These are phyloP conservation scores for Trametes polyzona DNA, from an alignment of 1,284 basidiomycete species.

Conservation along the genomic window DNA sequence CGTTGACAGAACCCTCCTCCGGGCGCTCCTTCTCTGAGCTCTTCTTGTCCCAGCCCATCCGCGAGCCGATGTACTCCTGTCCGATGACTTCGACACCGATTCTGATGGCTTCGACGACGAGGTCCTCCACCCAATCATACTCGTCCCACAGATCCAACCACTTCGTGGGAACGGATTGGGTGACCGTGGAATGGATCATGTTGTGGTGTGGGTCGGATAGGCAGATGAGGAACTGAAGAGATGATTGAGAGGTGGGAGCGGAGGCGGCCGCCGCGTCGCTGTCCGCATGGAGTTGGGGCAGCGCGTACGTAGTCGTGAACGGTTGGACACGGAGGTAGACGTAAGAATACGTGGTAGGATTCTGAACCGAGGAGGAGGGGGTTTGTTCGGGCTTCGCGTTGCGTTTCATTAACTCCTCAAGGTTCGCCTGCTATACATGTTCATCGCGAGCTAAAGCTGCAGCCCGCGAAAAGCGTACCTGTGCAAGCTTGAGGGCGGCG, in stretches of 20 bases:
- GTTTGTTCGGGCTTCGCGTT: conserved; percentile 47
- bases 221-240: conserved; percentile 86
- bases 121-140: conserved; percentile 95
- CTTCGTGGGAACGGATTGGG: conserved; percentile 77
- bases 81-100: conserved; percentile 85
- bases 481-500: conserved; percentile 79
- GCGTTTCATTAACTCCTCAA: conserved; percentile 77
- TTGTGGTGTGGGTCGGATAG: conserved; percentile 83
- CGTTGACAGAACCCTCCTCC: conserved; percentile 24
- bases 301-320: conserved; percentile 64
- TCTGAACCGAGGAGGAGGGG: conserved; percentile 48
- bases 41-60: conserved; percentile 74
- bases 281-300: conserved; percentile 32
- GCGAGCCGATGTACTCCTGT: conserved; percentile 82
- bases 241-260: conserved; percentile 40
- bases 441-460: neutral
- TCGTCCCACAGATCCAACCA: conserved; percentile 92
- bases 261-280: conserved; percentile 29
- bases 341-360: conserved; percentile 87
- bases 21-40: conserved; percentile 16
- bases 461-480: conserved; percentile 47
- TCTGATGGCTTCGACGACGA: conserved; percentile 83
- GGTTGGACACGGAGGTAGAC: conserved; percentile 96
- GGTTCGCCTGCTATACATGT: conserved; percentile 60
- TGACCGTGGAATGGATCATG: conserved; percentile 75